A percentile compares a stretch with the other conserved stretches of the same genome.
phyloP scores from a whole-genome alignment of 2,329 filamentous ascomycete genomes.

The Neopestalotiopsis sp. region DNA sequence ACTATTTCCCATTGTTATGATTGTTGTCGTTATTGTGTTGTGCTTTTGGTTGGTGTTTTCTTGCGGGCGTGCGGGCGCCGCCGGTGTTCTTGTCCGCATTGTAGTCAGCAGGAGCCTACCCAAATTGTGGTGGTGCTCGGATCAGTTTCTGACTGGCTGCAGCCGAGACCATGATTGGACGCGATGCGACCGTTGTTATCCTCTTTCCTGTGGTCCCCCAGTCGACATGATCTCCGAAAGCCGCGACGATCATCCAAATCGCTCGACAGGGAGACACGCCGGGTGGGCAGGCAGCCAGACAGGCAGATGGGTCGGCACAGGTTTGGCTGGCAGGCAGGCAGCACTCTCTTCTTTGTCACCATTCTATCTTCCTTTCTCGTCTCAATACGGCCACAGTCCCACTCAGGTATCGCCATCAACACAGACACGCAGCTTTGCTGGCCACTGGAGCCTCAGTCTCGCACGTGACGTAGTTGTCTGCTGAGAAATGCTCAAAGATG shows the following conservation, averaged over 20 bases:
- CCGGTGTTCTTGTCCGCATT: neutral
- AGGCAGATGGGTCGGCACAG: neutral
- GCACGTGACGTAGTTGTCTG: neutral
- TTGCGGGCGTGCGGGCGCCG: neutral
- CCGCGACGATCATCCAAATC: conserved; percentile 19
- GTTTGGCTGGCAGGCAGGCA: neutral
- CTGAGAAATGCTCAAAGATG: conserved; percentile 1
- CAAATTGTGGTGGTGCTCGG: neutral
- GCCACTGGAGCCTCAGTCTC: neutral
- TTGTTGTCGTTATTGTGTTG: neutral
- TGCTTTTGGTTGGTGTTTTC: neutral
- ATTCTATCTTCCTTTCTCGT: neutral
- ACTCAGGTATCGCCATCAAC: neutral
- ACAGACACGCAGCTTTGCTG: neutral
- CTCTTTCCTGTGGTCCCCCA: neutral
- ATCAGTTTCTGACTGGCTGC: neutral
- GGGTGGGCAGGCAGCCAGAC: neutral
- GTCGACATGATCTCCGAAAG: conserved; percentile 17
- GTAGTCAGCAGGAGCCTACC: neutral
- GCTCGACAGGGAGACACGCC: conserved; percentile 6
- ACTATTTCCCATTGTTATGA: neutral
- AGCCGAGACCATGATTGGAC: conserved; percentile 4
- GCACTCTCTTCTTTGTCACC: conserved; percentile 3
- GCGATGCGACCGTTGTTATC: conserved; percentile 6
- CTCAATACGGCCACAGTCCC: neutral